A percentile compares a stretch with the other conserved stretches of the same genome.
These are phyloP conservation scores for Pezicula neosporulosa DNA, from an alignment of 2,329 filamentous ascomycete species.

Conservation along the genomic window DNA sequence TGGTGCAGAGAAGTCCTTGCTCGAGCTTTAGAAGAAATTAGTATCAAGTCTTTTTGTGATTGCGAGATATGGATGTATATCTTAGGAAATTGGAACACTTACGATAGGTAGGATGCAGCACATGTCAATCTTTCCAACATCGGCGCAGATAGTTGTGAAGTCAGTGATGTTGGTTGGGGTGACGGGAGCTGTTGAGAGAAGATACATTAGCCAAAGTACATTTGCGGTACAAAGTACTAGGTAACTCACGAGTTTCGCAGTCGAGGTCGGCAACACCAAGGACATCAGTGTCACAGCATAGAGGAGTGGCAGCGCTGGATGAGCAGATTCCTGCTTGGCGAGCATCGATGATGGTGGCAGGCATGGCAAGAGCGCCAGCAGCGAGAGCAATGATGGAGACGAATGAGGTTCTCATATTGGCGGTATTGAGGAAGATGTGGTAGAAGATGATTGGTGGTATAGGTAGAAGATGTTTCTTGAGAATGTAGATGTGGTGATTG, in stretches of 20 bases:
- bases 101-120: conserved; percentile 53
- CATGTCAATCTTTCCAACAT: conserved; percentile 34
- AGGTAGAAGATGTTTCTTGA: background rate
- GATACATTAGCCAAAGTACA: background rate
- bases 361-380: conserved; percentile 20
- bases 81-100: conserved; percentile 2
- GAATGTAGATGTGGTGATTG: background rate
- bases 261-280: conserved; percentile 54
- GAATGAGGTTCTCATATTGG: conserved; percentile 20
- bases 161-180: conserved; percentile 38
- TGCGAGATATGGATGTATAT: background rate
- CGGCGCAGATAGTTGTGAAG: conserved; percentile 21
- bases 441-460: background rate
- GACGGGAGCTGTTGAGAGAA: conserved; percentile 28
- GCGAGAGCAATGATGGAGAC: conserved; percentile 20
- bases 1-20: conserved; percentile 31
- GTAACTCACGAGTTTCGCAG: conserved; percentile 48
- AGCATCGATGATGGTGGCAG: conserved; percentile 28
- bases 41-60: background rate
- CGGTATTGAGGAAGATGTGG: conserved; percentile 2
- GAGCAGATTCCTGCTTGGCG: conserved; percentile 37
- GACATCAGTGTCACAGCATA: conserved; percentile 61
- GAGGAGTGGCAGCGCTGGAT: conserved; percentile 39
- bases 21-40: conserved; percentile 15
- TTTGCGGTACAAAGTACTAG: background rate